Evolutionary conservation across 495 filamentous ascomycete species (phyloP).

Genomic region (Beverwykella pulmonaria): DNA sequence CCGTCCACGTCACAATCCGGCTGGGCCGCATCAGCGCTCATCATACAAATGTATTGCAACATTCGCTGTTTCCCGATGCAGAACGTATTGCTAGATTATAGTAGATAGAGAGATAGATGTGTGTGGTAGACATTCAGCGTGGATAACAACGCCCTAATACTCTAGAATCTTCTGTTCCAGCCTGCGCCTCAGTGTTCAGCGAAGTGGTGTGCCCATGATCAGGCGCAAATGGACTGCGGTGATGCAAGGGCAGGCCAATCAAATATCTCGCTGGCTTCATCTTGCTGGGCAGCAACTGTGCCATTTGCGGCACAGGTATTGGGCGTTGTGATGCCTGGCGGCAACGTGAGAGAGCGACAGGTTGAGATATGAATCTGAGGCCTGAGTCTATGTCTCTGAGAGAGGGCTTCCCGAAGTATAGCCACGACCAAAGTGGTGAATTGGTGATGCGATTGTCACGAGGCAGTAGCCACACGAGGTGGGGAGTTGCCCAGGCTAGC

Average conservation of each 20-base stretch:
- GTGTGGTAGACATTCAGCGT: too few relatives aligned
- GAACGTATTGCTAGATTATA: neutral
- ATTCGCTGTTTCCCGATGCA: neutral
- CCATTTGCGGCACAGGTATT: neutral
- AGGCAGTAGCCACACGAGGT: neutral
- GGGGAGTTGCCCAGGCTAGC: constrained; percentile 3
- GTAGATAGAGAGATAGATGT: too few relatives aligned
- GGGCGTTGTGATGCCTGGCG: neutral
- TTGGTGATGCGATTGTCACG: neutral
- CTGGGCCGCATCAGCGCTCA: neutral
- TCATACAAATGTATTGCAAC: constrained; percentile 4
- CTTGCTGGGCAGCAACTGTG: neutral
- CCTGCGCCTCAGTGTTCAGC: constrained; percentile 1
- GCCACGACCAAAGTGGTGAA: too few relatives aligned
- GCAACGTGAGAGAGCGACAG: neutral
- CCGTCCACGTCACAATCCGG: constrained; percentile 2
- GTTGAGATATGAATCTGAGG: neutral
- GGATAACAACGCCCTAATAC: neutral
- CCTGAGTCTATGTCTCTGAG: neutral
- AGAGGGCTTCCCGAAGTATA: too few relatives aligned
- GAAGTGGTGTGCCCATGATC: neutral
- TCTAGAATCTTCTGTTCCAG: neutral
- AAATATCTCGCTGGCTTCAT: neutral
- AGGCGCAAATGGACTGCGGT: neutral
- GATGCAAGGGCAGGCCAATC: neutral